Conservation (phyloP, 2,329 filamentous ascomycete genomes). For the Colletotrichum sp. region DNA sequence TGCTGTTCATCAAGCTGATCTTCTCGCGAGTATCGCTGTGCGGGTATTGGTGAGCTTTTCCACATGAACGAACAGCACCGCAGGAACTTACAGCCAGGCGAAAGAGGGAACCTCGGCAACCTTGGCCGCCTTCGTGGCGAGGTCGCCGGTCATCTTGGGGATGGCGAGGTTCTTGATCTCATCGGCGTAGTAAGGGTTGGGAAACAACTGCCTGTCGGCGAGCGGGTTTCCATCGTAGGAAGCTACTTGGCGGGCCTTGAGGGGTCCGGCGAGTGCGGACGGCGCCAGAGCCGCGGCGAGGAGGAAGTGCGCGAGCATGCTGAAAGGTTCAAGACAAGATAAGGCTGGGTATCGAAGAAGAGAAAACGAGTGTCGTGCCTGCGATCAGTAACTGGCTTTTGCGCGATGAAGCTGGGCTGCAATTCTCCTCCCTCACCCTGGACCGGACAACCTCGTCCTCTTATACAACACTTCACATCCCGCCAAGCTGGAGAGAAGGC, state of each 20-base stretch:
- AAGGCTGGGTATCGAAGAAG: neutral
- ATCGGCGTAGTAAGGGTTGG: constrained; percentile 40
- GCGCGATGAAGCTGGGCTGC: neutral
- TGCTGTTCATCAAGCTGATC: constrained; percentile 32
- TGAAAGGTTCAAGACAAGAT: neutral
- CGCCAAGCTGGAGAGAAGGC: constrained; percentile 6
- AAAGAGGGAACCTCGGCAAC: constrained; percentile 34
- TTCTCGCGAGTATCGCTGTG: constrained; percentile 35
- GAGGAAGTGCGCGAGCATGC: neutral
- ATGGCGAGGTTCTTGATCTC: constrained; percentile 51
- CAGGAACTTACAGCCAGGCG: constrained; percentile 29
- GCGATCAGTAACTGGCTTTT: neutral
- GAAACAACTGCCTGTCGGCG: constrained; percentile 34
- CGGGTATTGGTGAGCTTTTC: neutral
- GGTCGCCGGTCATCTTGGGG: constrained; percentile 53
- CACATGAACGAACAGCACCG: neutral
- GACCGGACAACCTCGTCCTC: neutral
- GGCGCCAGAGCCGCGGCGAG: constrained; percentile 16
- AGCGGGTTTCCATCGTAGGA: constrained; percentile 42
- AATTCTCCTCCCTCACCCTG: rapidly evolving
- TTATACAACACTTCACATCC: neutral
- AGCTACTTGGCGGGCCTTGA: constrained; percentile 5
- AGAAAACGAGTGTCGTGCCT: neutral
- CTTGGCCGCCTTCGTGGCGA: constrained; percentile 40
- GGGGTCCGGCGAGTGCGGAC: constrained; percentile 5